Conservation (phyloP, 257 asterid species). For the Verbena officinalis region DNA sequence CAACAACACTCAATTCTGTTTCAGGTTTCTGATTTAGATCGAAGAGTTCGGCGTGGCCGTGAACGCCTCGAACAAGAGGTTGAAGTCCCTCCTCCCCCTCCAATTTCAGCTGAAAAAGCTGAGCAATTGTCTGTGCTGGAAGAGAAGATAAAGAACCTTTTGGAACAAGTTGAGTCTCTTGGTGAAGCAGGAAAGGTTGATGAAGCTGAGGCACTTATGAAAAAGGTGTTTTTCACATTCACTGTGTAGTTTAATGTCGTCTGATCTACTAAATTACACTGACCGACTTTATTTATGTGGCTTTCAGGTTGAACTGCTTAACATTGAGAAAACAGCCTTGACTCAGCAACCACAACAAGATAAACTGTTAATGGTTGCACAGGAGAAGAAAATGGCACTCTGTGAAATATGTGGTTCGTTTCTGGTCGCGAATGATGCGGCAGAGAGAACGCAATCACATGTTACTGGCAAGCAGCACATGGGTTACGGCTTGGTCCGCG, state of each 20-base stretch:
- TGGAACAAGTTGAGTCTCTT: constrained; percentile 98
- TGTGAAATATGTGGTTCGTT: constrained; percentile 99
- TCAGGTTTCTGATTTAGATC: constrained; percentile 90
- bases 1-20: constrained; percentile 12
- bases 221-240: constrained; percentile 60
- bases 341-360: constrained; percentile 82
- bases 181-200: constrained; percentile 99
- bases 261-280: constrained; percentile 5
- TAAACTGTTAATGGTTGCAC: constrained; percentile 76
- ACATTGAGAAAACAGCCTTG: constrained; percentile 71
- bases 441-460: constrained; percentile 97
- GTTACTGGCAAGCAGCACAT: constrained; percentile 97
- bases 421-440: constrained; percentile 95
- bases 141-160: constrained; percentile 91
- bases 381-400: constrained; percentile 96
- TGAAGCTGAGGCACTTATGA: constrained; percentile 99
- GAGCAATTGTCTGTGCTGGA: constrained; percentile 87
- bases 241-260: neutral
- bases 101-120: constrained; percentile 89
- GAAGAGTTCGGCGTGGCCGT: constrained; percentile 96
- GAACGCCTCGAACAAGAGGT: constrained; percentile 95
- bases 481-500: constrained; percentile 95
- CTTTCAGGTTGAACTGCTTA: constrained; percentile 86
- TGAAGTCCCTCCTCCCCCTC: constrained; percentile 90
- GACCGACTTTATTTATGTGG: constrained; percentile 15